Conservation (phyloP, 169 alveolate species). For the Cyclospora cayetanensis region DNA sequence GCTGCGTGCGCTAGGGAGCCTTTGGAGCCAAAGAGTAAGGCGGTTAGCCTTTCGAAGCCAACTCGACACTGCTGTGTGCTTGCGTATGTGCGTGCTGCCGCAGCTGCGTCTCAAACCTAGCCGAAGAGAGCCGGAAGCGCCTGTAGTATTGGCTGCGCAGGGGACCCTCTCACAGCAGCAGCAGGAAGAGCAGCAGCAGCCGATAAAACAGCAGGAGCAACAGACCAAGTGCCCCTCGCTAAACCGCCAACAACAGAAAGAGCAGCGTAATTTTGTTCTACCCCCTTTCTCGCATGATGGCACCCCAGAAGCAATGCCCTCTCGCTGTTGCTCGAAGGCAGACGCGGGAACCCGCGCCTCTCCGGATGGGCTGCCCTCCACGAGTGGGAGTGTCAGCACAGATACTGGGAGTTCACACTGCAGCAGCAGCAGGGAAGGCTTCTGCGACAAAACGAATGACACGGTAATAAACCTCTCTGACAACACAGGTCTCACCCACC, state of each 20-base stretch:
- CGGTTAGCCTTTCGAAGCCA: no score
- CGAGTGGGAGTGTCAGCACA: conserved; percentile 25
- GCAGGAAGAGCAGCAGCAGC: conserved; percentile 13
- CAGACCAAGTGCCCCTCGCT: not conserved
- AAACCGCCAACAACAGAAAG: not conserved
- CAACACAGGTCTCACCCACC: not conserved
- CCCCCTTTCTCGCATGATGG: not conserved
- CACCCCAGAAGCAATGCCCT: not conserved
- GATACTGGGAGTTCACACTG: conserved; percentile 53
- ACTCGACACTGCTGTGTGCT: no score
- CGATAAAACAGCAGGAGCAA: conserved; percentile 1
- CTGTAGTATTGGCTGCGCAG: not conserved
- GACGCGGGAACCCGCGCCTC: not conserved
- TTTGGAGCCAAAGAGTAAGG: no score
- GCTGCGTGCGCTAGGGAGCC: no score
- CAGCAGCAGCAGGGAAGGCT: conserved; percentile 50
- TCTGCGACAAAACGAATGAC: not conserved
- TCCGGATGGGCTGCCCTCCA: not conserved
- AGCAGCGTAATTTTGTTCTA: conserved; percentile 21
- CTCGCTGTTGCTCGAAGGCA: not conserved
- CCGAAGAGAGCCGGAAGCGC: conserved; percentile 16
- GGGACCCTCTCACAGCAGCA: not conserved
- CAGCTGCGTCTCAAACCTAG: conserved; percentile 55
- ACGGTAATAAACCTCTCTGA: not conserved
- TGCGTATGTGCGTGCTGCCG: not conserved